Conservation (phyloP, 257 asterid genomes). For the Solanum megistacrolobum region DNA sequence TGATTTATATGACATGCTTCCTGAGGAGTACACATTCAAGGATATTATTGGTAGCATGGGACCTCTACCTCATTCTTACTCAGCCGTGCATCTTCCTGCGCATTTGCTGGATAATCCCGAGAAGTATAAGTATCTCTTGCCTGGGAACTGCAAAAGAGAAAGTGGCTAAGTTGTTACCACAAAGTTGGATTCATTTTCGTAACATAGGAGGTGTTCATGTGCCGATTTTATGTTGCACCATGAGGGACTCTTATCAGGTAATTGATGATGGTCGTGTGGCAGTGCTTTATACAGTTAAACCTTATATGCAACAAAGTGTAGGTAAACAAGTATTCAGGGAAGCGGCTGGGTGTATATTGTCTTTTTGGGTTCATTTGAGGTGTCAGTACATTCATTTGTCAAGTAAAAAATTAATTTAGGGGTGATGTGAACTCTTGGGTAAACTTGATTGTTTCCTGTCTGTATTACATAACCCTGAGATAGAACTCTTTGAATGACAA, state of each 20-base stretch:
- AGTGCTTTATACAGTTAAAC: neutral
- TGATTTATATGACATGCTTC: constrained; percentile 56
- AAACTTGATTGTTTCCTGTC: neutral
- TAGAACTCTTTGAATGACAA: neutral
- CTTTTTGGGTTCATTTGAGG: neutral
- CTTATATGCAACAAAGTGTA: neutral
- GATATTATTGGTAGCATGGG: constrained; percentile 65
- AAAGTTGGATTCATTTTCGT: neutral
- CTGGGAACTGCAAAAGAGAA: constrained; percentile 54
- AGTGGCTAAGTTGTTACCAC: constrained; percentile 16
- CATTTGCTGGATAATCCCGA: constrained; percentile 39
- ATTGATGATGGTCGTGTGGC: neutral
- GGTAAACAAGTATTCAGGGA: neutral
- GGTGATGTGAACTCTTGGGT: neutral
- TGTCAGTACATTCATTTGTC: neutral
- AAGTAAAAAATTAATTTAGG: neutral
- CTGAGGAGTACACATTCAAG: constrained; percentile 60
- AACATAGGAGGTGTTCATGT: neutral
- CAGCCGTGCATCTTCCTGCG: constrained; percentile 54
- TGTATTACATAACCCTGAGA: neutral
- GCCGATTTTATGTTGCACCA: constrained; percentile 8
- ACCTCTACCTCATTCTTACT: constrained; percentile 46
- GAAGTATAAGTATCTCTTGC: constrained; percentile 41
- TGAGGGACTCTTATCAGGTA: neutral
- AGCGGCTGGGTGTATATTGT: neutral